Evolutionary conservation across 495 filamentous ascomycete species (phyloP).

Genomic region (Annulohypoxylon stygium): DNA sequence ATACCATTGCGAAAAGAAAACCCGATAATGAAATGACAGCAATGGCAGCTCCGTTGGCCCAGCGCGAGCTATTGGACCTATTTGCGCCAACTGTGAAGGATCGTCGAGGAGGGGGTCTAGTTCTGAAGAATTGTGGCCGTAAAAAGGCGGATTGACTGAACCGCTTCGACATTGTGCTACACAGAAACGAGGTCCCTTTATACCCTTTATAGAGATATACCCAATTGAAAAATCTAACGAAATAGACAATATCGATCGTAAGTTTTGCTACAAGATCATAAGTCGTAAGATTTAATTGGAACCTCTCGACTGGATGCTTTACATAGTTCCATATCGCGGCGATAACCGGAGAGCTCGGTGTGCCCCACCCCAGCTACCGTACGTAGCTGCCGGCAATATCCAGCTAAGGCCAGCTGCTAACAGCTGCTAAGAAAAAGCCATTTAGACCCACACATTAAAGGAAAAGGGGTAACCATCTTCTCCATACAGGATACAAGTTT

Average conservation of each 20-base stretch:
- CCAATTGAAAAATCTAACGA: neutral
- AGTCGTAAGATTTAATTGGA: conserved; percentile 51
- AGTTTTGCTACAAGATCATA: conserved; percentile 40
- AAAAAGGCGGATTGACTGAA: conserved; percentile 38
- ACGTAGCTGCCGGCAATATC: neutral
- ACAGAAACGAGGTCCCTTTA: conserved; percentile 22
- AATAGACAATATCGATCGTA: conserved; percentile 28
- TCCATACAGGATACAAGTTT: too few species aligned
- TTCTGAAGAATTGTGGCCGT: conserved; percentile 42
- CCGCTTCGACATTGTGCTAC: conserved; percentile 46
- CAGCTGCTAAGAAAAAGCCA: neutral
- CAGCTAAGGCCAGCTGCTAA: neutral
- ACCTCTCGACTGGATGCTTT: conserved; percentile 30
- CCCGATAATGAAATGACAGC: conserved; percentile 41
- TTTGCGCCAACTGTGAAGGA: conserved; percentile 39
- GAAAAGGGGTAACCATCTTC: neutral
- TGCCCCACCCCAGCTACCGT: conserved; percentile 7
- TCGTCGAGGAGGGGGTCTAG: conserved; percentile 38
- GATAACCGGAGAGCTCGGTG: conserved; percentile 3
- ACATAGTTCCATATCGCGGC: conserved; percentile 23
- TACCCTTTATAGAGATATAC: conserved; percentile 35
- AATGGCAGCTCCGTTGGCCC: conserved; percentile 41
- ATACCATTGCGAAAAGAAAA: conserved; percentile 49
- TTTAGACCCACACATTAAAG: neutral
- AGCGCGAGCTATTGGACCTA: conserved; percentile 37